These are phyloP conservation scores for Saccharomyces uvarum DNA, from an alignment of 1,139 yeast species.

Conservation along the genomic window DNA sequence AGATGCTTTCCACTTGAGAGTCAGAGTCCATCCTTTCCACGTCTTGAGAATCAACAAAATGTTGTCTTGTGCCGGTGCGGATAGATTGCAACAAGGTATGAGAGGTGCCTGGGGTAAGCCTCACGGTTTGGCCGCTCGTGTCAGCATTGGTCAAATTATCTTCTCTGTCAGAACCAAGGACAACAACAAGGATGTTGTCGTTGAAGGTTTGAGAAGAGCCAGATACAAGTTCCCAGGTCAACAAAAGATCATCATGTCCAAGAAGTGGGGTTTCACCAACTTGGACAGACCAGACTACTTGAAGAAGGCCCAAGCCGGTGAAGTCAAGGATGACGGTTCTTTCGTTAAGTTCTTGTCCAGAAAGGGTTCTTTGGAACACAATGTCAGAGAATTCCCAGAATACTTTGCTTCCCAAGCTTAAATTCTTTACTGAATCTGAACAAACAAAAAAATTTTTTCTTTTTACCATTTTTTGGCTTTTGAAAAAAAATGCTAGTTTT, in stretches of 20 bases:
- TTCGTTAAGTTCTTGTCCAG: constrained; percentile 95
- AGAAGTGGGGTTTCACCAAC: constrained; percentile 99
- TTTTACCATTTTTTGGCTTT: not conserved
- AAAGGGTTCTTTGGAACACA: constrained; percentile 90
- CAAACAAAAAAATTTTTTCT: not conserved
- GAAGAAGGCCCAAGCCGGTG: constrained; percentile 90
- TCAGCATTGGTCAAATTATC: constrained; percentile 95
- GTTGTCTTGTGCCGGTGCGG: constrained; percentile 99
- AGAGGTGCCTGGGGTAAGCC: constrained; percentile 99
- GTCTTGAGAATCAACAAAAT: constrained; percentile 99
- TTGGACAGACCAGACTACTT: constrained; percentile 96
- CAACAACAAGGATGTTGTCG: constrained; percentile 91
- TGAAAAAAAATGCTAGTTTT: not conserved
- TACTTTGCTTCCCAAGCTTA: constrained; percentile 48
- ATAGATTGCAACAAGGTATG: constrained; percentile 99
- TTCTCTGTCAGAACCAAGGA: constrained; percentile 98
- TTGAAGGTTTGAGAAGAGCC: constrained; percentile 99
- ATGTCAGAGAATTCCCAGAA: constrained; percentile 94
- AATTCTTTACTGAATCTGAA: constrained; percentile 11
- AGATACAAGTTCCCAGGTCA: constrained; percentile 99
- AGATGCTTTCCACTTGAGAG: constrained; percentile 99
- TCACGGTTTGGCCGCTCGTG: constrained; percentile 99
- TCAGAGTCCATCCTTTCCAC: constrained; percentile 99
- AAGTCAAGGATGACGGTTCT: constrained; percentile 99
- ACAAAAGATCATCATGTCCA: constrained; percentile 96